These are phyloP conservation scores for Ophiostoma himal-ulmi DNA, from an alignment of 2,329 filamentous ascomycete genomes.

Conservation along the genomic window DNA sequence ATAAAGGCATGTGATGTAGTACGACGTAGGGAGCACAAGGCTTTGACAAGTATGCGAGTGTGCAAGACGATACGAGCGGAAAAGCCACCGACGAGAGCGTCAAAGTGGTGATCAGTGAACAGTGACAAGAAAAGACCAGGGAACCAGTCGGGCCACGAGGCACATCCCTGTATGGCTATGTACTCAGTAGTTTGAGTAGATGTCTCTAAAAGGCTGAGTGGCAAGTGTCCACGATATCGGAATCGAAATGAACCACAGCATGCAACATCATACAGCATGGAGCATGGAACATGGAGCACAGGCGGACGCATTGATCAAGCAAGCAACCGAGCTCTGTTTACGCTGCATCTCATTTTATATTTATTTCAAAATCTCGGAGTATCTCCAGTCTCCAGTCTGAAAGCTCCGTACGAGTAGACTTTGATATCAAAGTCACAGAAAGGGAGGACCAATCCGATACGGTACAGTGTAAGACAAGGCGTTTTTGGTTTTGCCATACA, in stretches of 20 bases:
- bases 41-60: neutral
- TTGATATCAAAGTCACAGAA: neutral
- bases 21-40: neutral
- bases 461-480: neutral
- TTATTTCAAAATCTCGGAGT: neutral
- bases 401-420: neutral
- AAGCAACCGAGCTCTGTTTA: neutral
- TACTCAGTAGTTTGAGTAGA: neutral
- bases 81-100: slow-evolving; percentile 1
- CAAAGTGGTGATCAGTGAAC: neutral
- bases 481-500: neutral
- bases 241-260: neutral
- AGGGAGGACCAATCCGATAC: neutral
- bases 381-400: too few species aligned
- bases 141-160: slow-evolving; percentile 4
- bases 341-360: neutral
- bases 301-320: neutral
- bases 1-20: neutral
- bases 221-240: slow-evolving; percentile 3
- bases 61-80: neutral
- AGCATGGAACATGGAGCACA: neutral
- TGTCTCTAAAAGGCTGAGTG: neutral
- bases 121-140: neutral
- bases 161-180: neutral
- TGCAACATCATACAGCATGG: too few species aligned